Conservation (phyloP, 805 yeast genomes). For the Starmerella tilneyi region DNA sequence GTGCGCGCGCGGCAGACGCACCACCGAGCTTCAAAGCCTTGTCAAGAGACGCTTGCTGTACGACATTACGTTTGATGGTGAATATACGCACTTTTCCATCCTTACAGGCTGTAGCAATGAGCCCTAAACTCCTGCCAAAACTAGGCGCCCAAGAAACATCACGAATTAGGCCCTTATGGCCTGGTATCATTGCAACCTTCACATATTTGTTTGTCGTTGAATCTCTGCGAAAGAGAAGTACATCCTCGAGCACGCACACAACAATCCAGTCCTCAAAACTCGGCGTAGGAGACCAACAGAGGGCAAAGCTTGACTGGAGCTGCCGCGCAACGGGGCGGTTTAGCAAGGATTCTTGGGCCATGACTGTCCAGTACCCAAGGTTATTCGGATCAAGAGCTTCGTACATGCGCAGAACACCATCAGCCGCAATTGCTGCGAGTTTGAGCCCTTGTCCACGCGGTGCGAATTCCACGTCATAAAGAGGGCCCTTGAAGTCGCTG, state of each 20-base stretch:
- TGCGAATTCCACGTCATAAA: constrained; percentile 82
- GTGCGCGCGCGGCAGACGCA: background rate
- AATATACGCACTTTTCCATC: constrained; percentile 87
- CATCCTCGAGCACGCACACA: constrained; percentile 80
- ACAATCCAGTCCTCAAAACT: constrained; percentile 71
- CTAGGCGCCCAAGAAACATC: constrained; percentile 95
- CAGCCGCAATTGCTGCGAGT: constrained; percentile 79
- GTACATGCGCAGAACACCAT: constrained; percentile 74
- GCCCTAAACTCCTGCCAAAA: constrained; percentile 79
- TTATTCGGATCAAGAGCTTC: constrained; percentile 88
- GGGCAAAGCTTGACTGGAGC: constrained; percentile 72
- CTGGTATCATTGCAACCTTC: constrained; percentile 55
- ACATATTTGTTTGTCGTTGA: constrained; percentile 38
- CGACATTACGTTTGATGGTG: constrained; percentile 37
- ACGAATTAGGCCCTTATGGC: constrained; percentile 76
- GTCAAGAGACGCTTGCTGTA: background rate
- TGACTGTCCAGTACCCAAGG: constrained; percentile 66
- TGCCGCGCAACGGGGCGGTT: constrained; percentile 65
- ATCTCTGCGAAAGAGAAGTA: constrained; percentile 49
- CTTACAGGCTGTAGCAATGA: constrained; percentile 90
- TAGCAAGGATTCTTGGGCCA: constrained; percentile 53
- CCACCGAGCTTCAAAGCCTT: constrained; percentile 6
- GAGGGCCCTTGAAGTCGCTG: constrained; percentile 79
- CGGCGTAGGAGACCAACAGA: constrained; percentile 86
- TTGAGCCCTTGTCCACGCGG: constrained; percentile 74